Base-by-base conservation (phyloP, 2,329 filamentous ascomycete genomes). In the Leptoxyphium fumago region DNA sequence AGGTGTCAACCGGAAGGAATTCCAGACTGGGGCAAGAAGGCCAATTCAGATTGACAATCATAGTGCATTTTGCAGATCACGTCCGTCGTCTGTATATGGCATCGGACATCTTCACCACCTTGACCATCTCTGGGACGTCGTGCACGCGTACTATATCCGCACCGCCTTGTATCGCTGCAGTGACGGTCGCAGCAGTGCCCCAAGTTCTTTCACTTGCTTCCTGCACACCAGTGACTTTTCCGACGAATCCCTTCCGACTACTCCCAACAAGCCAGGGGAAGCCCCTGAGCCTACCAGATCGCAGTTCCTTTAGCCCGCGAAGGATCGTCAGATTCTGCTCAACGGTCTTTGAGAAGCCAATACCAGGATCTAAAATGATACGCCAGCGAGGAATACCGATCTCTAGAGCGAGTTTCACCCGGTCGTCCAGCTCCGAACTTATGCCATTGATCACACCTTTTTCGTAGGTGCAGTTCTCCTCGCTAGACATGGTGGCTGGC, bases 111-210 rank as follows among this genome's bases (percentile, higher is more conserved):
- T 75, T 82, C 1, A 78, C 78, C 29, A 94, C 87, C 63, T 86
- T 74, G 36, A 66, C 71, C 89, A 96, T 96, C 68, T 91, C 84
- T 45, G 70, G 65, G 11, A 88, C 83, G 67, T 96, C 89, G 65
- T 98, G 91, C 38, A 98, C 87, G 42, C 91, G 73, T 39, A 96
- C 80, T 46, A 98, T 78, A 67, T 96, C 88, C 18, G 88, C 88
- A 2, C 91, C 91, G 6, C 85, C 85, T 48, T 82, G 77, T 28
- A 98, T 74, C 39, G 87, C 85, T 6, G 87, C 86, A 2, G 84
- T 81, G 8, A 96, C 83, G 0, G 87, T 84, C 10, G 84, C 86
- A 10, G 87, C 88, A 2, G 91, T 96, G 10, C 91, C 91, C 78
- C 80, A 91, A 8, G 74, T 71, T 48, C 89, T 74, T 53, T 87